Conservation (phyloP, 1,284 basidiomycete genomes). For the Ustilago sp. region DNA sequence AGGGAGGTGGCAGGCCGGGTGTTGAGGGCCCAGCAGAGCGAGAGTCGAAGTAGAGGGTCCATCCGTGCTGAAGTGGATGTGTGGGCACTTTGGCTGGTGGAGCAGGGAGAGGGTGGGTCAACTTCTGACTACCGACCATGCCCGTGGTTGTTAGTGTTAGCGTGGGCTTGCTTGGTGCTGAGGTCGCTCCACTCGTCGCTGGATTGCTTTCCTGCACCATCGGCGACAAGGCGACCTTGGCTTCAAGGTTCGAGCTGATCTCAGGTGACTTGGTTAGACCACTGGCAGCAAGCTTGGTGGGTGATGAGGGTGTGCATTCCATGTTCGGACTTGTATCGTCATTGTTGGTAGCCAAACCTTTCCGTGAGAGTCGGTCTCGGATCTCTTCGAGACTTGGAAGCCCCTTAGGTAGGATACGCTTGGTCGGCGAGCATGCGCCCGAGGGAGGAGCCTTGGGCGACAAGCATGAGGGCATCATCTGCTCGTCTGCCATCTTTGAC, state of each 20-base stretch:
- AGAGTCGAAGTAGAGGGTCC: slow-evolving; percentile 88
- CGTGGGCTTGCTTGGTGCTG: slow-evolving; percentile 3
- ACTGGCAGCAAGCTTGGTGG: slow-evolving; percentile 8
- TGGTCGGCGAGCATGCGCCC: slow-evolving; percentile 27
- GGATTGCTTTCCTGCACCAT: not conserved
- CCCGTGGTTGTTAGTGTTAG: slow-evolving; percentile 5
- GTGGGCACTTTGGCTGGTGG: slow-evolving; percentile 17
- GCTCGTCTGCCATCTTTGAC: slow-evolving; percentile 6
- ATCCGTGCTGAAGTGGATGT: slow-evolving; percentile 84
- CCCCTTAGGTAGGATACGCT: slow-evolving; percentile 38
- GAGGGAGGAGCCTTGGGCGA: slow-evolving; percentile 20
- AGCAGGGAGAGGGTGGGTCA: slow-evolving; percentile 16
- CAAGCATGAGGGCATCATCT: not conserved
- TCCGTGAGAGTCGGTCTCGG: slow-evolving; percentile 57
- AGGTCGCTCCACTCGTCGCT: not conserved
- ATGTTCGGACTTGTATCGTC: slow-evolving; percentile 7
- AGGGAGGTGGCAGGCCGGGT: slow-evolving; percentile 75
- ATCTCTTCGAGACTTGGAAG: slow-evolving; percentile 66
- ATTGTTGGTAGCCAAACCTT: slow-evolving; percentile 21
- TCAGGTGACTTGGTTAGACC: slow-evolving; percentile 1
- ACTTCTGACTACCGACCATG: not conserved
- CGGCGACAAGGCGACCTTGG: not conserved
- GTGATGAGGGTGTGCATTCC: slow-evolving; percentile 12
- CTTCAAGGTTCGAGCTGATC: not conserved
- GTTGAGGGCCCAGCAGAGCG: slow-evolving; percentile 16